Evolutionary conservation across 2,329 filamentous ascomycete genomes (phyloP), one percentile per base, ranked within the genome.

Genomic region (Colletotrichum nymphaeae): DNA sequence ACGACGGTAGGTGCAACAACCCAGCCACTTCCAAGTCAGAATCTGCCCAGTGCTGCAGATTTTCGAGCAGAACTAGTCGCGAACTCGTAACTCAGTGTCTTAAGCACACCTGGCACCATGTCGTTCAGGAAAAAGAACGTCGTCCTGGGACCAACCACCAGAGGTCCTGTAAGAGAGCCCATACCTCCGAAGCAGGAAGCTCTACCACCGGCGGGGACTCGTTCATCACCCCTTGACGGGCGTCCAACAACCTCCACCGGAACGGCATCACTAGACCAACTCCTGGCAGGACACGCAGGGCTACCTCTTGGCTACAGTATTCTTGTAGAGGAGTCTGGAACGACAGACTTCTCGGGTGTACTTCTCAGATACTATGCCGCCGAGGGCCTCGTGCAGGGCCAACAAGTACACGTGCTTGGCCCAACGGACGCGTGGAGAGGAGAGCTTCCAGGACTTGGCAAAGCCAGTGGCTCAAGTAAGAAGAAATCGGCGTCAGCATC

Each of bases 211-310:
- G 81, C 84, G 0, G 89, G 88, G 24, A 88, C 95, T 26, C 91
- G 96, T 63, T 94, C 96, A 19, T 99, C 97, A 14, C 94, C 95
- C 59, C 86, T 97, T 37, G 95, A 98, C 80, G 96, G 96, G 69
- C 92, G 95, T 60, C 88, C 92, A 49, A 97, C 94, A 8, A 98
- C 94, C 2, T 99, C 97, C 0, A 98, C 97, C 0, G 97, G 97
- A 26, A 96, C 95, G 0, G 88, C 91, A 4, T 97, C 95, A 22
- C 86, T 99, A 53, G 97, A 99, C 79, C 90, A 91, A 72, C 87
- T 98, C 22, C 87, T 99, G 1, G 95, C 95, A 53, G 95, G 96
- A 0, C 96, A 98, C 84, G 90, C 92, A 5, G 97, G 97, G 0
- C 86, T 98, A 5, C 91, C 94, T 0, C 87, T 98, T 7, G 97